Evolutionary conservation across 2,329 filamentous ascomycete species (phyloP), one percentile per base, ranked within the genome.

Genomic region (Fusarium domesticum): DNA sequence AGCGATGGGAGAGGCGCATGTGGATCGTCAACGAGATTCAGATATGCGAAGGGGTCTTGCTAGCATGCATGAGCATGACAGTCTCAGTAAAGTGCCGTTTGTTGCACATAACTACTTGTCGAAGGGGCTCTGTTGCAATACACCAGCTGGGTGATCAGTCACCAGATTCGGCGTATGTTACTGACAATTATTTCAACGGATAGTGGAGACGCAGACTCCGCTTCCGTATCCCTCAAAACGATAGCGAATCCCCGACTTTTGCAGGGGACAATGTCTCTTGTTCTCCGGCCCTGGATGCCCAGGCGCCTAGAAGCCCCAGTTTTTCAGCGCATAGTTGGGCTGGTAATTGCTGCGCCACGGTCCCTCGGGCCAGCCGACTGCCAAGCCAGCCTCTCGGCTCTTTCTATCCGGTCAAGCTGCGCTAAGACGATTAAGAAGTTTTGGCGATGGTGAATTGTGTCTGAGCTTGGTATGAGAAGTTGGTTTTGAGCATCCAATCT

Each of bases 331-430:
- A 53, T 53, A 58, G 47, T 56, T 57, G 56, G 52, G 42, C 57
- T 53, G 42, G 48, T 44, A 41, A 39, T 28, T 50, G 50, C 57
- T 60, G 53, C 58, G 58, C 58, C 58, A 57, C 56, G 63, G 52
- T 30, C 51, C 58, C 25, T 61, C 52, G 56, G 57, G 48, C 50
- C 49, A 58, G 43, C 58, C 56, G 57, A 60, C 45, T 57, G 58
- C 58, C 58, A 60, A 60, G 58, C 48, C 54, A 59, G 56, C 52
- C 56, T 59, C 57, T 60, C 58, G 58, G 58, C 58, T 60, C 47
- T 47, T 59, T 56, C 54, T 60, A 59, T 54, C 58, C 58, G 58
- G 56, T 46, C 42, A 38, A 56, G 47, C 39, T 53, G 45, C 48
- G 48, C n/a, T n/a, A 60, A 53, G 45, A 52, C 39, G 47, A 51